These are phyloP conservation scores for Mortierella sp. DNA, from an alignment of 371 early-diverging fungal species.

Conservation along the genomic window DNA sequence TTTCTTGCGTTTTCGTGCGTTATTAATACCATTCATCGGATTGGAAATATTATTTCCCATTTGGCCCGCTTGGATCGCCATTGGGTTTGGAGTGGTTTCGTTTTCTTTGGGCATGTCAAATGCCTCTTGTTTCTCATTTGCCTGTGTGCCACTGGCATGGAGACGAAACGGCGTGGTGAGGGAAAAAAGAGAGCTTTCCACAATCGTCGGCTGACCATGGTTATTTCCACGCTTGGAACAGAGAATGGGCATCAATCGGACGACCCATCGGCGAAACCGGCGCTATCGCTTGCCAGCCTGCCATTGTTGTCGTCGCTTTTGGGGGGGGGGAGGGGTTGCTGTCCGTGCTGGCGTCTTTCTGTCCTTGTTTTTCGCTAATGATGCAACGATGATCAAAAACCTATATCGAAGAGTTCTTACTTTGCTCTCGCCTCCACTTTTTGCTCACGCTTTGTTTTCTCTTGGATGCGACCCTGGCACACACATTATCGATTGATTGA, in stretches of 20 bases:
- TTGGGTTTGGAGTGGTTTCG: background rate
- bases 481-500: background rate
- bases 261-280: background rate
- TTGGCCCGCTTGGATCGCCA: background rate
- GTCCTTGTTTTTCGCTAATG: background rate
- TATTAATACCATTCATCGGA: background rate
- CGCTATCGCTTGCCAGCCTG: background rate
- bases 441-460: background rate
- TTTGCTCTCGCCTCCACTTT: conserved; percentile 3
- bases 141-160: background rate
- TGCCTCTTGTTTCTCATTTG: background rate
- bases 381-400: background rate
- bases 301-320: background rate
- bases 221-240: background rate
- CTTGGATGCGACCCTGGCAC: conserved; percentile 5
- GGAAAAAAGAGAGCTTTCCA: background rate
- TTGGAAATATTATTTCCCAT: conserved; percentile 9
- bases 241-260: background rate
- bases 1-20: background rate
- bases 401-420: background rate
- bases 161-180: background rate
- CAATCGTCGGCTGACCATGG: conserved; percentile 2
- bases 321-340: too few species aligned
- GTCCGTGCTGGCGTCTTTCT: background rate
- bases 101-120: background rate